Evolutionary conservation across 192 early-diverging fungal genomes (phyloP), one percentile per base, ranked within the genome.

Genomic region (Spizellomyces sp.): DNA sequence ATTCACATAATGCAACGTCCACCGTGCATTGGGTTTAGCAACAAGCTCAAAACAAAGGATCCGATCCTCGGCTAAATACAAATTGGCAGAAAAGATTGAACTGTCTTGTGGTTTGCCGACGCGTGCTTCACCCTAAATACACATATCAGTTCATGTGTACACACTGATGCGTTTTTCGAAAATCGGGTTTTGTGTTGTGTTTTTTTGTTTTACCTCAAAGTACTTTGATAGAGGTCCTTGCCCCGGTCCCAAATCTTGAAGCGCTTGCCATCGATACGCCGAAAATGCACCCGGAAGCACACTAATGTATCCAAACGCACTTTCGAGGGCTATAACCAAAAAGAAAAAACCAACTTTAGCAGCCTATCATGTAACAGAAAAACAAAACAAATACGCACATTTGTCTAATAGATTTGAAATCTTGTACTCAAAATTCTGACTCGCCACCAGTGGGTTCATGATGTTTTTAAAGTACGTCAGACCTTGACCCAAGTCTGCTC

Each of bases 281-380:
- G 91, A 93, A 70, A 94, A 94, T 8, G 93, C 93, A 68, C 93
- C 91, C 7, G 95, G 95, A 10, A 97, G 79, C 48, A 96, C 95
- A 0, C 93, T 92, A 64, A 97, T 97, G 83, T 96, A 94, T 19
- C 95, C 95, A 89, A 96, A 95, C 22, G 92, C 85, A 9, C 90
- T 92, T 71, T 94, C 93, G 19, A 94, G 66, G 6, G 79, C 59
- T 73, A 60, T 1, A 14, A 66, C 9, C 58, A 5, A 12, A 46
- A 15, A 10, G 4, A 61, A 12, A 12, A 1, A 41, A 61, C 1
- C 15, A 61, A 22, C 41, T 17, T 17, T 14, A 61, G 48, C 27
- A 17, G 2, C 41, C 15, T 10, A 46, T n/a, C 12, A 47, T 9
- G n/a, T 9, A 10, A 64, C 10, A 64, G 9, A 10, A 64, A 14